Conservation (phyloP, 148 eudicot genomes). For the Dysphania ambrosioides region DNA sequence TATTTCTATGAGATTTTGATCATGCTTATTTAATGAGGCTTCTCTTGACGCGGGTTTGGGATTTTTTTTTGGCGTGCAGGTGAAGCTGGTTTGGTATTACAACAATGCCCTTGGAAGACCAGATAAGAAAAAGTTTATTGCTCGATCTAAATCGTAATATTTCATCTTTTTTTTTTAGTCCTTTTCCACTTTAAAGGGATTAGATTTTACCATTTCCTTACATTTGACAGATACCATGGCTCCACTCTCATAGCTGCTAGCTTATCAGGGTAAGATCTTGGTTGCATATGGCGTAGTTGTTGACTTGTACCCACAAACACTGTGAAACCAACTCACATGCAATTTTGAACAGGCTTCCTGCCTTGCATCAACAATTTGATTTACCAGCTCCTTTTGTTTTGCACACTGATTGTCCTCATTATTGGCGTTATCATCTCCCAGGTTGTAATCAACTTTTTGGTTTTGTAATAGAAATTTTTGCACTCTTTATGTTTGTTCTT, state of each 20-base stretch:
- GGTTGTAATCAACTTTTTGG: conserved; percentile 37
- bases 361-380: conserved; percentile 93
- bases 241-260: conserved; percentile 94
- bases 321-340: conserved; percentile 7
- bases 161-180: neutral
- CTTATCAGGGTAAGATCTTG: conserved; percentile 70
- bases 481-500: neutral
- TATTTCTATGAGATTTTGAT: neutral
- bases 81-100: conserved; percentile 97
- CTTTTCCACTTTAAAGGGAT: conserved; percentile 10
- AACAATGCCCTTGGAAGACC: conserved; percentile 98
- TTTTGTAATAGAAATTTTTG: neutral
- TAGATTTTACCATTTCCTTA: conserved; percentile 16
- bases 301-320: neutral
- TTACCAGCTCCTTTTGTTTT: conserved; percentile 92
- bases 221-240: conserved; percentile 80
- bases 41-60: conserved; percentile 3
- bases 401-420: conserved; percentile 98
- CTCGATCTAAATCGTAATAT: conserved; percentile 83
- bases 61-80: conserved; percentile 44
- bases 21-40: neutral
- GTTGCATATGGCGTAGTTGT: neutral
- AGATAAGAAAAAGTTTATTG: conserved; percentile 88
- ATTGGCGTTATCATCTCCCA: conserved; percentile 93
- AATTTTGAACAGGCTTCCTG: conserved; percentile 53